These are phyloP conservation scores for Chaetomium cochliodes DNA, from an alignment of 495 filamentous ascomycete genomes.

Conservation along the genomic window DNA sequence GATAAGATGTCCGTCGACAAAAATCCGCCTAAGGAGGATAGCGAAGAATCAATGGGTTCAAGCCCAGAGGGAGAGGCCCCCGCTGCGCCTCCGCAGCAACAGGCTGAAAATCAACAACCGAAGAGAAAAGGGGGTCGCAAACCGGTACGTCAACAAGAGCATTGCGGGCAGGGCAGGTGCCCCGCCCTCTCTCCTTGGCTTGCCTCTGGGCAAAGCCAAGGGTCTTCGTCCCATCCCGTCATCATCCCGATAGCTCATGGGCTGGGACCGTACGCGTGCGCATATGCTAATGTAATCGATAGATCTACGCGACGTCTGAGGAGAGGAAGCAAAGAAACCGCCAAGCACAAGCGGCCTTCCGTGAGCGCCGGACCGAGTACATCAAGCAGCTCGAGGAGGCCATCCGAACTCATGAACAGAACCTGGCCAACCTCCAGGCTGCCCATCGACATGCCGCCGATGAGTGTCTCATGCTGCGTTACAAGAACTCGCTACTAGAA, in stretches of 20 bases:
- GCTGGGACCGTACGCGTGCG: constrained; percentile 1
- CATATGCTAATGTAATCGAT: constrained; percentile 30
- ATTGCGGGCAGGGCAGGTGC: constrained; percentile 8
- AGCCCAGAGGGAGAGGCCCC: constrained; percentile 52
- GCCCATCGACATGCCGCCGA: constrained; percentile 93
- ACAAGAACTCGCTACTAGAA: constrained; percentile 96
- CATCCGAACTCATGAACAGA: constrained; percentile 96
- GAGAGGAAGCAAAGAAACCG: constrained; percentile 97
- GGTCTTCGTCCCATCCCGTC: constrained; percentile 1
- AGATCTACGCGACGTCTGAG: constrained; percentile 98
- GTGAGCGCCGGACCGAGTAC: constrained; percentile 95
- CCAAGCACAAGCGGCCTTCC: constrained; percentile 95
- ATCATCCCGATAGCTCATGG: constrained; percentile 17
- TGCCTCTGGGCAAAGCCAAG: constrained; percentile 7
- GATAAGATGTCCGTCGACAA: constrained; percentile 62
- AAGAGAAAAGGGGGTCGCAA: constrained; percentile 98
- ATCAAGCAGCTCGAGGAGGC: constrained; percentile 98
- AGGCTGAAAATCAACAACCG: constrained; percentile 51
- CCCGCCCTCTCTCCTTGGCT: constrained; percentile 14
- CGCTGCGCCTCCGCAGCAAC: constrained; percentile 37
- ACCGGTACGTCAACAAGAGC: constrained; percentile 62
- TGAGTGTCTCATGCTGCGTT: constrained; percentile 96
- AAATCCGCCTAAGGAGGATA: constrained; percentile 50
- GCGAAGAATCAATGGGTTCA: constrained; percentile 56
- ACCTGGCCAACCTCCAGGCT: constrained; percentile 84